Evolutionary conservation across 192 early-diverging fungal genomes (phyloP).

Genomic region (Hyaloraphidium curvatum): DNA sequence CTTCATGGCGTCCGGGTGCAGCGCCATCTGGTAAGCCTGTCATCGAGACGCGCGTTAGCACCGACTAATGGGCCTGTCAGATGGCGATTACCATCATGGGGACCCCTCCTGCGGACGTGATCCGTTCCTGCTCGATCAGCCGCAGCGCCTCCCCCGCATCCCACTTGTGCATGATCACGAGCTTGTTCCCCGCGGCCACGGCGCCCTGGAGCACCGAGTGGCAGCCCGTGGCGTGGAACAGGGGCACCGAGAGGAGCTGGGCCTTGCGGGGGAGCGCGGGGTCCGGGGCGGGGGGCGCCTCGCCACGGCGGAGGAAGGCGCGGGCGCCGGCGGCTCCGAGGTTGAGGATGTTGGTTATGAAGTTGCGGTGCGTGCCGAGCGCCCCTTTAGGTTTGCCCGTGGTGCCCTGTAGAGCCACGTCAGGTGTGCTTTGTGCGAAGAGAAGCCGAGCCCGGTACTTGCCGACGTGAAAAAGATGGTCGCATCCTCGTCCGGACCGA

Average conservation of each 20-base stretch:
- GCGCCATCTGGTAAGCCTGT: not conserved
- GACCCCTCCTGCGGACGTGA: conserved; percentile 6
- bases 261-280: not conserved
- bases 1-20: conserved; percentile 2
- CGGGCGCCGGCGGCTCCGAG: not conserved
- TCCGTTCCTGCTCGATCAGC: conserved; percentile 6
- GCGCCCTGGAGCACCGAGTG: not conserved
- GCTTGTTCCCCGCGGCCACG: not conserved
- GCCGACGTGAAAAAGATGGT: too few relatives aligned
- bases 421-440: too few relatives aligned
- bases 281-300: not conserved
- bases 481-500: too few relatives aligned
- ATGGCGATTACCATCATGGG: conserved; percentile 5
- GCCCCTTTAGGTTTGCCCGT: conserved; percentile 9
- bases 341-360: conserved; percentile 4
- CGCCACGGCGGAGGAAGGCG: not conserved
- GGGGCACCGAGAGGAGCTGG: conserved; percentile 3
- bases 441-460: too few relatives aligned
- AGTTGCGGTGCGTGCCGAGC: conserved; percentile 4
- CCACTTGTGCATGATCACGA: conserved; percentile 8
- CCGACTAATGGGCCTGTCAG: not conserved
- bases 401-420: too few relatives aligned
- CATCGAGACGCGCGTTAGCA: not conserved
- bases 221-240: conserved; percentile 9
- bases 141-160: conserved; percentile 3